Evolutionary conservation across 441 rosid species (phyloP).

Genomic region (Erodium moschatum): DNA sequence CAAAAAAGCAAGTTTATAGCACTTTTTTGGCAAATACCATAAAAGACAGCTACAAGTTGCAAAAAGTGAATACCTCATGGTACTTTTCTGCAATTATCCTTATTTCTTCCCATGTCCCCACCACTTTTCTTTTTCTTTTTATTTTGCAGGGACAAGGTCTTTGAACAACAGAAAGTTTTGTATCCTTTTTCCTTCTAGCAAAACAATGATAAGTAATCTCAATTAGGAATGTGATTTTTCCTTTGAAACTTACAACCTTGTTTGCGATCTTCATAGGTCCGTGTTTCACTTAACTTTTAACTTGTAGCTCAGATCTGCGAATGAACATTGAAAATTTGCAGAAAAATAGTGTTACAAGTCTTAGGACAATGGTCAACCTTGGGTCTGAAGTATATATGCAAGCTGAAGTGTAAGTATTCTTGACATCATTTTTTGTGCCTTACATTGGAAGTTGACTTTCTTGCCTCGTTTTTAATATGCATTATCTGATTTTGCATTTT

Average conservation of each 20-base stretch:
- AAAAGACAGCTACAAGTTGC: too few relatives aligned
- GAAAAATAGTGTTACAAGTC: constrained; percentile 64
- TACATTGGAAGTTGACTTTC: background rate
- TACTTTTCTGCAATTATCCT: too few relatives aligned
- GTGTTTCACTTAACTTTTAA: constrained; percentile 29
- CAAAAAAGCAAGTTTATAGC: too few relatives aligned
- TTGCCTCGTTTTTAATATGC: background rate
- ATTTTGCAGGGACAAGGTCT: constrained; percentile 73
- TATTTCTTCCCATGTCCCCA: constrained; percentile 1
- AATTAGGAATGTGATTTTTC: background rate
- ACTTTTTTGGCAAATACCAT: too few relatives aligned
- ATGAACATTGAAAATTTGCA: constrained; percentile 61
- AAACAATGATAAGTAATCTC: background rate
- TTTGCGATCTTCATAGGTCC: constrained; percentile 2
- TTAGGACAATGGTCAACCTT: constrained; percentile 72
- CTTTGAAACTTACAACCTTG: background rate
- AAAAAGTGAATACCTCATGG: too few relatives aligned
- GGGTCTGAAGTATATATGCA: constrained; percentile 91
- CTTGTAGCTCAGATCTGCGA: constrained; percentile 64
- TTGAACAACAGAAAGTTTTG: constrained; percentile 68
- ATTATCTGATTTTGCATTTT: constrained; percentile 14
- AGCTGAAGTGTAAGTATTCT: constrained; percentile 66
- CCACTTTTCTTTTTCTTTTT: constrained; percentile 14
- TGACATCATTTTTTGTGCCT: constrained; percentile 16
- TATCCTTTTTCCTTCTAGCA: constrained; percentile 42